Base-by-base conservation (phyloP, 345 rosid species). In the Fremontodendron californicum region DNA sequence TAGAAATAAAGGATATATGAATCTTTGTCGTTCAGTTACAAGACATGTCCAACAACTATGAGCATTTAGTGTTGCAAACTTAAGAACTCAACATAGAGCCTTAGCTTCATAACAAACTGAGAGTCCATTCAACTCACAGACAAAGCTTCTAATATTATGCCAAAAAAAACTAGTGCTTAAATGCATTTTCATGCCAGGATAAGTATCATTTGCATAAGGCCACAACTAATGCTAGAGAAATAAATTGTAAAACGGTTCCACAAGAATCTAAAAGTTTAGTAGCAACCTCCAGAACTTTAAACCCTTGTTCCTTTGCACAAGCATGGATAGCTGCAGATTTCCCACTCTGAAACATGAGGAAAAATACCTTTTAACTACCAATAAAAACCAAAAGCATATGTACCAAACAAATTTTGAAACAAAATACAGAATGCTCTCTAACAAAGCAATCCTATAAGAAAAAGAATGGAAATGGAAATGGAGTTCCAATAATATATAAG, bases 231-330 rank as follows among this genome's bases (percentile, higher is more conserved):
- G 45, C 23, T 61, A 51, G 33, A 51, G 21, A 57, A n/a, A n/a
- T 7, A 68, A 78, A 51, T 37, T 67, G 58, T 63, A n/a, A 77
- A 46, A 7, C 16, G 23, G 46, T 73, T 35, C 23, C 78, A 83
- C 42, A 70, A 52, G n/a, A 75, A 68, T 65, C 65, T 31, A 62
- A 51, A 75, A 65, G 19, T 62, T 76, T 7, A 77, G 71, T 58
- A 73, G 80, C 79, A 95, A 68, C 99, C 98, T 96, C 99, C 54
- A 93, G 85, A 77, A 96, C 84, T 91, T 89, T 87, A 72, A 88
- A 96, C 42, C 95, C 97, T 75, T 92, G 92, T 82, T 93, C 99
- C 85, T 86, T 89, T 2, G 98, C 99, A 81, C 99, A 96, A 74
- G 99, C 97, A 64, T 86, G 89, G 73, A 96, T 79, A 76, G 97